Percentiles rank a stretch among this genome's conserved stretches.
Evolutionary conservation across 23 red algal genomes (phyloP).

Genomic region (Gracilaria domingensis): DNA sequence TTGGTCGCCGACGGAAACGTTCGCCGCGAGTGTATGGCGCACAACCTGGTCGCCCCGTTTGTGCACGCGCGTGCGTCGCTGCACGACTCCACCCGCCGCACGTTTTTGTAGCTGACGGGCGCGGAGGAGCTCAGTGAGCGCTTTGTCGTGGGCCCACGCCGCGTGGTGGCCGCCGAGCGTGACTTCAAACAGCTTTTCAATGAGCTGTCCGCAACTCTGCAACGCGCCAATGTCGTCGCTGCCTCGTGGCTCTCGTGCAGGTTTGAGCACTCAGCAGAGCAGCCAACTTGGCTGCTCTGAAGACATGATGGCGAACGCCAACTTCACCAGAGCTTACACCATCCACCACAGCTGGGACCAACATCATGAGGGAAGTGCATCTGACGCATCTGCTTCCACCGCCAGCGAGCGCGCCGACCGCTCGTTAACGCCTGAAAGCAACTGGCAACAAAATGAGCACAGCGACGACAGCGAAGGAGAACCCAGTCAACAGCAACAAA

Average conservation of each 20-base stretch:
- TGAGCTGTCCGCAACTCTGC: neutral
- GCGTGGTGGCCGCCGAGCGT: neutral
- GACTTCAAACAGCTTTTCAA: neutral
- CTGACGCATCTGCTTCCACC: neutral
- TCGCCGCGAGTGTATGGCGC: too few relatives aligned
- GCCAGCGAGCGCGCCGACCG: neutral
- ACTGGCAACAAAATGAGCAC: neutral
- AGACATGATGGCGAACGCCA: too few relatives aligned
- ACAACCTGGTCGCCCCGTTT: too few relatives aligned
- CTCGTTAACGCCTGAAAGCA: neutral
- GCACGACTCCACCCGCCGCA: neutral
- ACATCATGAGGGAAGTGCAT: neutral
- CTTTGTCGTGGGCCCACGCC: neutral
- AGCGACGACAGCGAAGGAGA: neutral
- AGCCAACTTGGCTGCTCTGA: neutral
- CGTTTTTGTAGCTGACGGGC: neutral
- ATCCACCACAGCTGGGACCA: neutral
- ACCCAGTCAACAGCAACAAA: too few relatives aligned
- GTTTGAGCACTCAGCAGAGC: neutral
- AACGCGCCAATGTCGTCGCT: neutral
- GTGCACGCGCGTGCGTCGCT: neutral
- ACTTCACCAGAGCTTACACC: too few relatives aligned
- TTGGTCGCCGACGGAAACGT: neutral
- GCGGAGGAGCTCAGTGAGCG: neutral
- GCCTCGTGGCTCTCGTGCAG: slow-evolving; percentile 20